Percentiles rank a stretch among this genome's conserved stretches.
These are phyloP conservation scores for Graphiopsis chlorocephala DNA, from an alignment of 2,329 filamentous ascomycete genomes.

Conservation along the genomic window DNA sequence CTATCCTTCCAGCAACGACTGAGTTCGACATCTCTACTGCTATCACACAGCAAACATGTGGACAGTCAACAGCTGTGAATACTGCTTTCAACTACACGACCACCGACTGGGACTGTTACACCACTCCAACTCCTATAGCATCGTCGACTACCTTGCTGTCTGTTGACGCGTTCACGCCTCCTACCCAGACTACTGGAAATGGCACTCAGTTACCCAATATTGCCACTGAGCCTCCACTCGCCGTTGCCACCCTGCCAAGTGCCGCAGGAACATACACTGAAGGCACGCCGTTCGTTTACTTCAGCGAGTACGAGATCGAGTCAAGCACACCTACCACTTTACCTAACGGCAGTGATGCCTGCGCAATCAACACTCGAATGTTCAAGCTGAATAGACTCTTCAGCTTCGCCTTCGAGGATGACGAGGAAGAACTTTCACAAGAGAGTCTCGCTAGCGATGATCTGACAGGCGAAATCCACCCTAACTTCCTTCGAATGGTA, in stretches of 20 bases:
- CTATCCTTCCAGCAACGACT: slow-evolving; percentile 29
- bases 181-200: slow-evolving; percentile 28
- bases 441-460: slow-evolving; percentile 24
- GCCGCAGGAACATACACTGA: slow-evolving; percentile 24
- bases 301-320: slow-evolving; percentile 44
- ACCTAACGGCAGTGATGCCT: slow-evolving; percentile 30
- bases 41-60: slow-evolving; percentile 27
- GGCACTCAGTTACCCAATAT: slow-evolving; percentile 29
- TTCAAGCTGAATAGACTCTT: slow-evolving; percentile 36
- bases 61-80: slow-evolving; percentile 22
- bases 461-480: slow-evolving; percentile 36
- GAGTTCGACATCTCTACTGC: slow-evolving; percentile 34
- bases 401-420: slow-evolving; percentile 38
- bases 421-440: slow-evolving; percentile 26
- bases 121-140: slow-evolving; percentile 31
- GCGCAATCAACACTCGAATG: slow-evolving; percentile 34
- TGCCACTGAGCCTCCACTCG: slow-evolving; percentile 29
- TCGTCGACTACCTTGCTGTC: slow-evolving; percentile 32
- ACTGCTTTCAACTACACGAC: slow-evolving; percentile 17
- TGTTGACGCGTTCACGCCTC: slow-evolving; percentile 28
- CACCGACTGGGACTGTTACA: slow-evolving; percentile 25
- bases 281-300: slow-evolving; percentile 43
- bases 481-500: slow-evolving; percentile 34
- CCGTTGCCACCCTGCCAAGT: slow-evolving; percentile 27
- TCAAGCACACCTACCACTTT: slow-evolving; percentile 27